These are phyloP conservation scores for Podochytrium sp. DNA, from an alignment of 192 early-diverging fungal species.

Conservation along the genomic window DNA sequence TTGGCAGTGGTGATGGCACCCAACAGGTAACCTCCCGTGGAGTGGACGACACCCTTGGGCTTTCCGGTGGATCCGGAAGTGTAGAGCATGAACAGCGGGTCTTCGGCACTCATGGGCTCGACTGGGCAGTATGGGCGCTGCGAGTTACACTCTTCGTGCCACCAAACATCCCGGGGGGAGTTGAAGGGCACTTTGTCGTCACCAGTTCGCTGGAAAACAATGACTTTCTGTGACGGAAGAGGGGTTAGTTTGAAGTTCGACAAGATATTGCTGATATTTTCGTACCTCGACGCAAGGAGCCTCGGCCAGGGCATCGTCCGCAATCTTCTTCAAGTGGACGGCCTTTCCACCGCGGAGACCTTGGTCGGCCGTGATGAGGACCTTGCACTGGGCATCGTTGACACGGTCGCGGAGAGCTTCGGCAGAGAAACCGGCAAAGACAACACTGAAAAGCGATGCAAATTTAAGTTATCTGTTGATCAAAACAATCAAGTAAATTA, in stretches of 20 bases:
- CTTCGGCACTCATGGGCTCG: slow-evolving; percentile 84
- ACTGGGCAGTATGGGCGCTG: slow-evolving; percentile 88
- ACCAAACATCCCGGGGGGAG: slow-evolving; percentile 86
- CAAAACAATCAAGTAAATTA: not conserved
- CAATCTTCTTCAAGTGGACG: slow-evolving; percentile 89
- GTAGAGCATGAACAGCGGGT: slow-evolving; percentile 95
- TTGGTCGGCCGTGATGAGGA: slow-evolving; percentile 94
- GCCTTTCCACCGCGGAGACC: slow-evolving; percentile 89
- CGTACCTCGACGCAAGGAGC: slow-evolving; percentile 74
- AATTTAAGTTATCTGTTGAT: not conserved
- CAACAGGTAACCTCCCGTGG: slow-evolving; percentile 92
- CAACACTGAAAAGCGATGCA: slow-evolving; percentile 58
- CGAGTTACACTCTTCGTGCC: slow-evolving; percentile 83
- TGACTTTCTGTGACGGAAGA: slow-evolving; percentile 51
- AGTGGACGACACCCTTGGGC: slow-evolving; percentile 94
- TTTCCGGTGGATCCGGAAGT: slow-evolving; percentile 88
- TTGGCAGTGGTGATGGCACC: slow-evolving; percentile 86
- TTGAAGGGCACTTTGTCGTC: slow-evolving; percentile 74
- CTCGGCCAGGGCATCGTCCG: slow-evolving; percentile 82
- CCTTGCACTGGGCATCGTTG: slow-evolving; percentile 73
- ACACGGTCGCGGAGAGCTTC: slow-evolving; percentile 93
- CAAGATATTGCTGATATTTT: not conserved
- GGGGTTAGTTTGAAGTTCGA: not conserved
- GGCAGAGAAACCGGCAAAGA: slow-evolving; percentile 97
- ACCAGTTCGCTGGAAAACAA: slow-evolving; percentile 92